A percentile compares a stretch with the other conserved stretches of the same genome.
Evolutionary conservation across 306 rosid genomes (phyloP).

Genomic region (Vachellia pachyceras): DNA sequence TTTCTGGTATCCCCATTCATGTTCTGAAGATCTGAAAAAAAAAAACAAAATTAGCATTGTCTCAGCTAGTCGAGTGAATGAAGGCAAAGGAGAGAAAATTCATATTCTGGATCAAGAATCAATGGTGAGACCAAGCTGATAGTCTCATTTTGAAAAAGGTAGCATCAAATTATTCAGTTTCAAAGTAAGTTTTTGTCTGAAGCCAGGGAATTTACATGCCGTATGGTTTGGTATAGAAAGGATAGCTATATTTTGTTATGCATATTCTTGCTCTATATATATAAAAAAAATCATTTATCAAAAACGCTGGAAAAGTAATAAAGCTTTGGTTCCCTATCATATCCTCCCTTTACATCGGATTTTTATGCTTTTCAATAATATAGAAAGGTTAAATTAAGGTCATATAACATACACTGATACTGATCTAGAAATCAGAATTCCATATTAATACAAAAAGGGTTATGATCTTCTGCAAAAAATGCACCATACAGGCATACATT

Average conservation of each 20-base stretch:
- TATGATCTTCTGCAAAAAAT: neutral
- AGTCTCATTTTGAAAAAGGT: neutral
- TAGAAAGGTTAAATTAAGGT: neutral
- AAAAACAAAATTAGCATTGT: neutral
- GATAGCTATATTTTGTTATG: neutral
- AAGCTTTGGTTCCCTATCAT: neutral
- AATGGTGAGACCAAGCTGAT: neutral
- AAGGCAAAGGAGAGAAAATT: neutral
- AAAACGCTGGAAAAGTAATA: neutral
- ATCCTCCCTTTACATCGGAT: neutral
- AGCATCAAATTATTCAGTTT: neutral
- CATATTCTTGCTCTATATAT: neutral
- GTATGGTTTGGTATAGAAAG: neutral
- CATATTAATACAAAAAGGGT: neutral
- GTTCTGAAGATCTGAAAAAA: neutral
- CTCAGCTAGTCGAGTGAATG: neutral
- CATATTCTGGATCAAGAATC: conserved; percentile 5
- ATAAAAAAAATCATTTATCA: neutral
- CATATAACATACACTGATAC: neutral
- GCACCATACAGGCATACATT: neutral
- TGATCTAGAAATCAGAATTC: neutral
- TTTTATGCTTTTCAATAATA: too few species aligned
- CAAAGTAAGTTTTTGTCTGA: neutral
- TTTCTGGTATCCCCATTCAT: conserved; percentile 2
- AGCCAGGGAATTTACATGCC: neutral